These are phyloP conservation scores for Lanzia echinophila DNA, from an alignment of 2,329 filamentous ascomycete species.

Conservation along the genomic window DNA sequence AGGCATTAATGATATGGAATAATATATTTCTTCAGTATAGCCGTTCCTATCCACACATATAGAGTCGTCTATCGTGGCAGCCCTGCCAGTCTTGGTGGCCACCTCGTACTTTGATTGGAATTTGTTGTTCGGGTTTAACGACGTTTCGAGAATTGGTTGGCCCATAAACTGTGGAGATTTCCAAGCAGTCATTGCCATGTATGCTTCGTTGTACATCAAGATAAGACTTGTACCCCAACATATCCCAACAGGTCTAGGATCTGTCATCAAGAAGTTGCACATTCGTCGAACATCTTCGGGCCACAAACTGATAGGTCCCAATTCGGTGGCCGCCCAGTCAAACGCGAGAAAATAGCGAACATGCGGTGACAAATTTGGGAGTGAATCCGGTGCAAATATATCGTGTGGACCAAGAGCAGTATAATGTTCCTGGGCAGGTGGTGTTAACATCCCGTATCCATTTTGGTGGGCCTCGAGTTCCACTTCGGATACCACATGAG, in stretches of 20 bases:
- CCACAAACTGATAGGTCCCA: slow-evolving; percentile 42
- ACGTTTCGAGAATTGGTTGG: slow-evolving; percentile 33
- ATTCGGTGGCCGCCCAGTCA: slow-evolving; percentile 37
- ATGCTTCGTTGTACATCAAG: slow-evolving; percentile 67
- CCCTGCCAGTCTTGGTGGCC: no score
- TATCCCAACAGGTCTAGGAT: slow-evolving; percentile 66
- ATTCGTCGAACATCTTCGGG: slow-evolving; percentile 64
- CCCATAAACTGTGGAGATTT: slow-evolving; percentile 71
- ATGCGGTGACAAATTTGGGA: slow-evolving; percentile 17
- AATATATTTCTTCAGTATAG: slow-evolving; percentile 35
- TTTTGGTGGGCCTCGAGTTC: not conserved
- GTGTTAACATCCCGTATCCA: slow-evolving; percentile 4
- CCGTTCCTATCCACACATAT: slow-evolving; percentile 32
- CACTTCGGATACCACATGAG: no score
- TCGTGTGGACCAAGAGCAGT: slow-evolving; percentile 16
- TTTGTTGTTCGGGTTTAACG: no score
- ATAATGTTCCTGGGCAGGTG: slow-evolving; percentile 1
- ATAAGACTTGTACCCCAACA: slow-evolving; percentile 71
- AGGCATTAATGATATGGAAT: slow-evolving; percentile 21
- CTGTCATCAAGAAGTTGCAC: slow-evolving; percentile 79
- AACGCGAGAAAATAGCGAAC: slow-evolving; percentile 29
- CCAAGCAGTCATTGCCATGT: slow-evolving; percentile 62
- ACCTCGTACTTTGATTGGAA: no score
- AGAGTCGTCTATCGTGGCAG: no score
- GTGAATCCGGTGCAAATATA: slow-evolving; percentile 17